Evolutionary conservation across 805 yeast genomes (phyloP).

Genomic region (Naumovozyma dairenensis): DNA sequence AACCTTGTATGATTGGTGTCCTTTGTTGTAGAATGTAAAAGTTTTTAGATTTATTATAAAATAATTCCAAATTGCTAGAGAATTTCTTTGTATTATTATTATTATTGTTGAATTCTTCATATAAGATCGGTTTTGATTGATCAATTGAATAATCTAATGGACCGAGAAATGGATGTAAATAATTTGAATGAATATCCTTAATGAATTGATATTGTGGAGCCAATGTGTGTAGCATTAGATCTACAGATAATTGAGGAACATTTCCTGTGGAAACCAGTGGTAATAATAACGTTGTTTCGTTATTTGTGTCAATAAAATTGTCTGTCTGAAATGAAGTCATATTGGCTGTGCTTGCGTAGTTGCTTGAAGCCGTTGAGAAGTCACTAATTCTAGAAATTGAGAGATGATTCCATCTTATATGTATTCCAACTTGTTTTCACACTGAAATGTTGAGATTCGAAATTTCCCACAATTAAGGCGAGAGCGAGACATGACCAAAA

Average conservation of each 20-base stretch:
- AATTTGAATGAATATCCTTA: constrained; percentile 47
- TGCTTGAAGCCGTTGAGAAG: too few relatives aligned
- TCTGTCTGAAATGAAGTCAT: too few relatives aligned
- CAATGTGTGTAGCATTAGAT: constrained; percentile 49
- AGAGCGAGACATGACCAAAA: too few relatives aligned
- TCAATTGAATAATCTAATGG: constrained; percentile 48
- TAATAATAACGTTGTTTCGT: constrained; percentile 40
- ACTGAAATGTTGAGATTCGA: too few relatives aligned
- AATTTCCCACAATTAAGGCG: too few relatives aligned
- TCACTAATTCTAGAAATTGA: too few relatives aligned
- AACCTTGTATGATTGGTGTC: constrained; percentile 72
- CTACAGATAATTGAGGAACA: constrained; percentile 75
- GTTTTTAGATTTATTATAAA: constrained; percentile 32
- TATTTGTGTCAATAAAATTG: too few relatives aligned
- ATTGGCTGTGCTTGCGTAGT: too few relatives aligned
- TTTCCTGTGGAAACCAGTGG: constrained; percentile 86
- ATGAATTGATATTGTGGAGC: constrained; percentile 36
- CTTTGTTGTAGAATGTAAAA: constrained; percentile 68
- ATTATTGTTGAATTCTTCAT: constrained; percentile 7
- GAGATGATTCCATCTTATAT: too few relatives aligned
- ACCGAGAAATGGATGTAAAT: constrained; percentile 73
- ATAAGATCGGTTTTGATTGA: constrained; percentile 9
- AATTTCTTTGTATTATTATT: constrained; percentile 20
- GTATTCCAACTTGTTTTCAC: too few relatives aligned
- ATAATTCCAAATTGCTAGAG: constrained; percentile 60